Conservation (phyloP, 306 rosid species). For the Fragaria ananassa region DNA sequence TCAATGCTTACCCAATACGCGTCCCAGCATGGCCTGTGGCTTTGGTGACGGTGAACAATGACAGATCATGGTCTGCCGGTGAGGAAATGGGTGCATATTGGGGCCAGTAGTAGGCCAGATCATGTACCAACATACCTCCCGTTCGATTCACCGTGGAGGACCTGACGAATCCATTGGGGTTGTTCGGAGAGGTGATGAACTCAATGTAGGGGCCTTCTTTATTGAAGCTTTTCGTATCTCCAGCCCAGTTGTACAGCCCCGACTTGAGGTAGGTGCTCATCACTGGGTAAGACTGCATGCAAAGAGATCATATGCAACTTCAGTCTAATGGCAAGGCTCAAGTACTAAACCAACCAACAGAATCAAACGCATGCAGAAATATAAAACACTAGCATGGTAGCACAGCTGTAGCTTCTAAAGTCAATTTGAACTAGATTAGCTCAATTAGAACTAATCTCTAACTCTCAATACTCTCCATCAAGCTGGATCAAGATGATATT, state of each 20-base stretch:
- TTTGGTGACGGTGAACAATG: conserved; percentile 75
- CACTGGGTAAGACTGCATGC: conserved; percentile 61
- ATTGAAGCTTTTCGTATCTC: conserved; percentile 51
- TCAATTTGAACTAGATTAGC: no score
- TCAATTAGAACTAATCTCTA: no score
- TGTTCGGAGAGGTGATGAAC: conserved; percentile 84
- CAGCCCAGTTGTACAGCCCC: conserved; percentile 86
- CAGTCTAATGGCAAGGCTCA: neutral
- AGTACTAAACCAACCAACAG: conserved; percentile 9
- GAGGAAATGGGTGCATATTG: conserved; percentile 76
- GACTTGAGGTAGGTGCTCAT: conserved; percentile 78
- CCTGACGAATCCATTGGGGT: conserved; percentile 78
- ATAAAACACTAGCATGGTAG: no score
- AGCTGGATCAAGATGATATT: no score
- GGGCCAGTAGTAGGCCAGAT: conserved; percentile 90
- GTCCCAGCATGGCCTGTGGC: conserved; percentile 83
- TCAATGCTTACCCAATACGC: conserved; percentile 71
- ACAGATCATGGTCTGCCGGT: conserved; percentile 57
- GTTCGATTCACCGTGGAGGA: conserved; percentile 45
- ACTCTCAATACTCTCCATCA: no score
- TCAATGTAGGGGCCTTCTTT: conserved; percentile 69
- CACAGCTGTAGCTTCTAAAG: no score
- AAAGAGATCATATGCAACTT: conserved; percentile 1
- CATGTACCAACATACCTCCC: conserved; percentile 60
- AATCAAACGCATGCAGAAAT: conserved; percentile 3